These are phyloP conservation scores for Cryptococcus sp. DNA, from an alignment of 1,284 basidiomycete genomes.

Conservation along the genomic window DNA sequence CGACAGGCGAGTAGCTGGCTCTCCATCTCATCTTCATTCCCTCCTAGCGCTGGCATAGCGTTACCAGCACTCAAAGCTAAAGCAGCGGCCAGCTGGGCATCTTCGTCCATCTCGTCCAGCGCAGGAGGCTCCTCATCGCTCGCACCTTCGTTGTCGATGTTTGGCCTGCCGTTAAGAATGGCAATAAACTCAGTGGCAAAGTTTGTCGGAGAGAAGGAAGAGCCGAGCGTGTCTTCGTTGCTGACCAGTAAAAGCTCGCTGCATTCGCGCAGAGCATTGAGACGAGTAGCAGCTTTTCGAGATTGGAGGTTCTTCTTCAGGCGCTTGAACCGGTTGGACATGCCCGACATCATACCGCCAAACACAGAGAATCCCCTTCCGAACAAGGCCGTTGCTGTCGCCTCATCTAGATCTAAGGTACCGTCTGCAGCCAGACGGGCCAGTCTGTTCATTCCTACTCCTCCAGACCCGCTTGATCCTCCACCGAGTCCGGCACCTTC, in stretches of 20 bases:
- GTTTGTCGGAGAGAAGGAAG: constrained; percentile 81
- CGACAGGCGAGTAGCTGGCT: constrained; percentile 90
- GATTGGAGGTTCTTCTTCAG: constrained; percentile 87
- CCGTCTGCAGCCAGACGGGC: constrained; percentile 58
- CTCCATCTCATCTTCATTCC: constrained; percentile 65
- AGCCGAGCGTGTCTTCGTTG: constrained; percentile 94
- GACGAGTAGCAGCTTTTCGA: constrained; percentile 74
- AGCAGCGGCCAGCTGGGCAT: constrained; percentile 79
- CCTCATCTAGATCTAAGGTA: constrained; percentile 63
- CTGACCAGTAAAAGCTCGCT: constrained; percentile 94
- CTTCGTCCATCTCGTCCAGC: constrained; percentile 63
- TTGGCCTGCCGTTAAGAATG: constrained; percentile 77
- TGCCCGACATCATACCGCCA: constrained; percentile 85
- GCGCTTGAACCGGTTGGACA: constrained; percentile 80
- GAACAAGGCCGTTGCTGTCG: constrained; percentile 70
- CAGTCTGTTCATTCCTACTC: constrained; percentile 33
- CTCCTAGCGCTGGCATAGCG: constrained; percentile 28
- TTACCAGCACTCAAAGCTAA: constrained; percentile 60
- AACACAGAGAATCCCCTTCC: constrained; percentile 57
- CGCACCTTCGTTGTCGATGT: constrained; percentile 35
- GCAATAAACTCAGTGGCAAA: constrained; percentile 91
- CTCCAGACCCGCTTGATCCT: constrained; percentile 1
- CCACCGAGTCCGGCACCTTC: constrained; percentile 6
- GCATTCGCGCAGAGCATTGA: constrained; percentile 89
- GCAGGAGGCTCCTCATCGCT: constrained; percentile 49